Evolutionary conservation across 768 basidiomycete genomes (phyloP).

Genomic region (Trametes elegans): DNA sequence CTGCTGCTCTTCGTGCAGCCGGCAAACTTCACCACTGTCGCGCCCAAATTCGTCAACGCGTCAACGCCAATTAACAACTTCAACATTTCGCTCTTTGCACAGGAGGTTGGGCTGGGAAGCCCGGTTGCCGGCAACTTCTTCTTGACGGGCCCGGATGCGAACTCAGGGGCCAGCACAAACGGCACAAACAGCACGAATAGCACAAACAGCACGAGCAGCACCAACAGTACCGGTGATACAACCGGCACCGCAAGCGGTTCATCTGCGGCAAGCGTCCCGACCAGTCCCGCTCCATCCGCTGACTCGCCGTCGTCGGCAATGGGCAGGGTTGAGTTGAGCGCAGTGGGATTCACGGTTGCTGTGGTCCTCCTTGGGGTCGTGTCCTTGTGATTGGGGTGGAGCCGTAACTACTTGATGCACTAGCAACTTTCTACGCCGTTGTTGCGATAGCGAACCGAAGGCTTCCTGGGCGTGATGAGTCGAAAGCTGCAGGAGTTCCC

Average conservation of each 20-base stretch:
- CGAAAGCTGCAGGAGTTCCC: too few relatives aligned
- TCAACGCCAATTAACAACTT: conserved; percentile 31
- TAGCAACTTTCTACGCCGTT: too few relatives aligned
- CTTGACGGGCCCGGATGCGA: conserved; percentile 25
- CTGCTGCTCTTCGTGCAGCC: conserved; percentile 32
- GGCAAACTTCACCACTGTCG: conserved; percentile 22
- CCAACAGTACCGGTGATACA: background rate
- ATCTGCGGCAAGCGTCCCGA: background rate
- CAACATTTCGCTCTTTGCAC: conserved; percentile 33
- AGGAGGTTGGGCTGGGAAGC: conserved; percentile 26
- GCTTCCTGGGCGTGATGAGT: background rate
- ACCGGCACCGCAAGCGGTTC: background rate
- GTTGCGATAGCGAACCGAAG: background rate
- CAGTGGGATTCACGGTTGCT: background rate
- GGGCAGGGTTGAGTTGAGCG: conserved; percentile 1
- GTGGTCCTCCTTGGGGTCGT: background rate
- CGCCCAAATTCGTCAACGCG: conserved; percentile 23
- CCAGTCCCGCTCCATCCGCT: background rate
- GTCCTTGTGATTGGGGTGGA: background rate
- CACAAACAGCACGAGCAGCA: background rate
- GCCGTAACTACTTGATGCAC: background rate
- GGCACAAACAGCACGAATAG: background rate
- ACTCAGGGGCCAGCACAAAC: conserved; percentile 5
- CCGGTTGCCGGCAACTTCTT: conserved; percentile 36
- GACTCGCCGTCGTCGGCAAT: background rate